A percentile compares a stretch with the other conserved stretches of the same genome.
These are phyloP conservation scores for Conoideocrella luteorostrata DNA, from an alignment of 2,329 filamentous ascomycete genomes.

Conservation along the genomic window DNA sequence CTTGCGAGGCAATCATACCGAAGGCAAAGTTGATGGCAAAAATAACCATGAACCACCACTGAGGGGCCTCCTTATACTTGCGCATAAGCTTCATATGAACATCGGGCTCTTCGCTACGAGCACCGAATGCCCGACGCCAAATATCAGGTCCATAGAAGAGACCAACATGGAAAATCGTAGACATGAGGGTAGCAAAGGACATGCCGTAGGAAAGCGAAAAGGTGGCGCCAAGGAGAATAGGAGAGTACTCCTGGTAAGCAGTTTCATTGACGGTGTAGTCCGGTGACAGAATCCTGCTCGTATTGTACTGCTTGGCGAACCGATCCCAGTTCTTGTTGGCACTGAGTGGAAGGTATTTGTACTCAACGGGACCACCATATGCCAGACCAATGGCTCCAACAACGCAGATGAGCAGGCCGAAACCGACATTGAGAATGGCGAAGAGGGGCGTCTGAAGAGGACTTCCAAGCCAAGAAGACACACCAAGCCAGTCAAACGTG, in stretches of 20 bases:
- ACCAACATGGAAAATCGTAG: slow-evolving; percentile 43
- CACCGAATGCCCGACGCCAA: slow-evolving; percentile 18
- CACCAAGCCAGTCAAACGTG: slow-evolving; percentile 54
- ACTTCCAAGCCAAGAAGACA: slow-evolving; percentile 40
- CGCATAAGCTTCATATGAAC: slow-evolving; percentile 48
- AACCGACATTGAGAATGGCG: slow-evolving; percentile 51
- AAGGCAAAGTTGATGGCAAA: slow-evolving; percentile 41
- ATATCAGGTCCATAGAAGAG: slow-evolving; percentile 48
- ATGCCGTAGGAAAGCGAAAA: slow-evolving; percentile 49
- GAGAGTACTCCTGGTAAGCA: slow-evolving; percentile 51
- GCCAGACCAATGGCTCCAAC: slow-evolving; percentile 46
- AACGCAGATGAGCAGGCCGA: slow-evolving; percentile 43
- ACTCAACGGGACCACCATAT: slow-evolving; percentile 40
- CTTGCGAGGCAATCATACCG: slow-evolving; percentile 26
- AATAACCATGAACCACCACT: slow-evolving; percentile 48
- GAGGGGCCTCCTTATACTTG: slow-evolving; percentile 45
- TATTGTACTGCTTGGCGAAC: slow-evolving; percentile 41
- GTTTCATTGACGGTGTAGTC: slow-evolving; percentile 45
- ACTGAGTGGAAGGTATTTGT: slow-evolving; percentile 49
- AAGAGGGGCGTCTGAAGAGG: slow-evolving; percentile 53
- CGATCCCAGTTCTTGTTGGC: slow-evolving; percentile 52
- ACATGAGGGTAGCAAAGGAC: slow-evolving; percentile 47
- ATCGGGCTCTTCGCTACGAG: slow-evolving; percentile 28
- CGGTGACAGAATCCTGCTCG: slow-evolving; percentile 43
- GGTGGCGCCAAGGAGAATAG: slow-evolving; percentile 44